Evolutionary conservation across 164 flowering plant species (phyloP), one percentile per base, ranked within the genome.

Genomic region (Aristolochia fimbriata): DNA sequence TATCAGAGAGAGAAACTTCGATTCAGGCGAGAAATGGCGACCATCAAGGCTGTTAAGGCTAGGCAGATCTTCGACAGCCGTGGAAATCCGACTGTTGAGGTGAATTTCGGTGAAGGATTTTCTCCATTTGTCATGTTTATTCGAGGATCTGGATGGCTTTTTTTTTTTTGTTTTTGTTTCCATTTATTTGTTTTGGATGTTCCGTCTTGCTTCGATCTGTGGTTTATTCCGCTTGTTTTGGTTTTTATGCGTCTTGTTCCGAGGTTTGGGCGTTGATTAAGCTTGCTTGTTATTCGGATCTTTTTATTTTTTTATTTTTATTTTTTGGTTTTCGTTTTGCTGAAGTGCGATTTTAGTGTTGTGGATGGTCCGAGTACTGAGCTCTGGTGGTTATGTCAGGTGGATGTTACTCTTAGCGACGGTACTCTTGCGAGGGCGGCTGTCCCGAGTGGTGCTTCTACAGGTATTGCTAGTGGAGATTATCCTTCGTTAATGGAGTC

Each of bases 361-460:
- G 21, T 17, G 23, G 23, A 14, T 45, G 51, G 30, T 59, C 17
- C 0, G 25, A 21, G 33, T 30, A 16, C 48, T 17, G 11, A 9
- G 30, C 31, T 4, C 24, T 51, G 31, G 22, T n/a, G 20, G 41
- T 15, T 41, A 27, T 62, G 72, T 60, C 65, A 82, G 86, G 84
- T 71, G 59, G 86, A 82, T 66, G 22, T 76, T 52, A 37, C 17
- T 25, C 64, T 78, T 11, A 63, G 64, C 20, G 77, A 81, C 71
- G 85, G 85, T 23, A 69, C 68, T n/a, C 22, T 64, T 7, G 73
- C 74, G 6, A 78, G 85, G 70, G 88, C 85, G 68, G 88, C 88
- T 46, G 85, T 83, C 47, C 88, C 88, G 3, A 83, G 88, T 52
- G 88, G 88, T 60, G 85, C 82, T 21, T 83, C 88, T 2, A 81